phyloP scores from a whole-genome alignment of 257 asterid genomes.

The Voacanga thouarsii region DNA sequence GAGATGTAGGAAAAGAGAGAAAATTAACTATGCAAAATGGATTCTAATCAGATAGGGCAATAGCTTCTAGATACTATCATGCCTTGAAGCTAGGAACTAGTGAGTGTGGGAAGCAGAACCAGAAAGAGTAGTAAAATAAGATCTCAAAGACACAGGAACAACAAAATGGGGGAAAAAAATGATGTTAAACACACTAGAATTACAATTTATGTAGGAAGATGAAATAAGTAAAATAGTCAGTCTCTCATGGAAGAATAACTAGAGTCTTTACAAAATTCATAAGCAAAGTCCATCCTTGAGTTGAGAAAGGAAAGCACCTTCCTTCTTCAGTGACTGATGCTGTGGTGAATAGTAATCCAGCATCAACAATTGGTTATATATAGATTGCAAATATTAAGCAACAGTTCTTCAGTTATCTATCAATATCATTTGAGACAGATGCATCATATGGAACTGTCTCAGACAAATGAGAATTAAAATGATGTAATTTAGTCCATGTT shows the following conservation, averaged over 20 bases:
- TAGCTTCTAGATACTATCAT: background rate
- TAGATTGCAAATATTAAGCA: background rate
- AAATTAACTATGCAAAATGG: background rate
- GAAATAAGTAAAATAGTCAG: background rate
- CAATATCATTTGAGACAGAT: background rate
- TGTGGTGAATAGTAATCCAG: background rate
- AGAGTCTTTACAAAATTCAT: background rate
- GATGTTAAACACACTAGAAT: background rate
- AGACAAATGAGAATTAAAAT: background rate
- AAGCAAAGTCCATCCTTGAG: background rate
- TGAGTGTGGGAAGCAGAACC: background rate
- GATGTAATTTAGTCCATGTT: background rate
- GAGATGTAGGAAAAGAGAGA: background rate
- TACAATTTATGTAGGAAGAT: background rate
- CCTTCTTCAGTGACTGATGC: background rate
- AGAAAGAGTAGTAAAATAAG: background rate
- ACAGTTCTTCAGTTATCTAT: background rate
- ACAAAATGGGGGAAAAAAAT: background rate
- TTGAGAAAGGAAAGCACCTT: background rate
- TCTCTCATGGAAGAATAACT: background rate
- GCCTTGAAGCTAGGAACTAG: background rate
- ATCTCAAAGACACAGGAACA: background rate
- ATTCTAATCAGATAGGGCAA: background rate
- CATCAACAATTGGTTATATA: background rate
- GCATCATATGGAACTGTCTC: background rate